Evolutionary conservation across 2,329 filamentous ascomycete species (phyloP), one percentile per base, ranked within the genome.

Genomic region (Chrysoporthe austroafricana): DNA sequence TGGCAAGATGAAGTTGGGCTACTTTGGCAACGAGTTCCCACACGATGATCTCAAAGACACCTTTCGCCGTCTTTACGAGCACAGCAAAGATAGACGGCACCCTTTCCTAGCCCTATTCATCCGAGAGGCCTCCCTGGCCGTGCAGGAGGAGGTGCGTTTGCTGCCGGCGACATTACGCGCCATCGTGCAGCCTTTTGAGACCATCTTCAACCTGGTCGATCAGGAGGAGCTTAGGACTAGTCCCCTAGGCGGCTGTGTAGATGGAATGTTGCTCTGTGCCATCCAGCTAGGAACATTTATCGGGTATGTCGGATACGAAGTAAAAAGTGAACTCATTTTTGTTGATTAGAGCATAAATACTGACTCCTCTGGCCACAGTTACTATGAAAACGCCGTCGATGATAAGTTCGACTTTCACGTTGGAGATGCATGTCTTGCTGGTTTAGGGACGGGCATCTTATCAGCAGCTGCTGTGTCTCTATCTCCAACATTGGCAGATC

Each of bases 1-100:
- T 43, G 39, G 32, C 67, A 75, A 71, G 61, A 76, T 77, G 73
- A 76, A 75, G 67, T 59, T 83, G 46, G 62, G 77, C n/a, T 83
- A 79, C 72, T 84, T 84, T 73, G 77, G 79, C 70, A 82, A 84
- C 66, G 82, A 84, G 69, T 82, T 85, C 63, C 82, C 83, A 0
- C 76, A 74, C n/a, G 82, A 83, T 46, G 79, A 84, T 68, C 70
- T 83, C 11, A 68, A 75, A 34, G 71, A 77, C 34, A 69, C 84
- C 0, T 75, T 81, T 57, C 81, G 82, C 9, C 71, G 74, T 4
- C 72, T 85, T 13, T 76, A 79, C 42, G 69, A 68, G 16, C 77
- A 78, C 64, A 80, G 78, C 75, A 84, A 83, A 69, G 76, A 78
- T 69, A 76, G 71, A 43, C 65, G 71, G 3, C 76, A 79, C 70